Conservation (phyloP, 768 basidiomycete species). For the Mycena rebaudengoi region DNA sequence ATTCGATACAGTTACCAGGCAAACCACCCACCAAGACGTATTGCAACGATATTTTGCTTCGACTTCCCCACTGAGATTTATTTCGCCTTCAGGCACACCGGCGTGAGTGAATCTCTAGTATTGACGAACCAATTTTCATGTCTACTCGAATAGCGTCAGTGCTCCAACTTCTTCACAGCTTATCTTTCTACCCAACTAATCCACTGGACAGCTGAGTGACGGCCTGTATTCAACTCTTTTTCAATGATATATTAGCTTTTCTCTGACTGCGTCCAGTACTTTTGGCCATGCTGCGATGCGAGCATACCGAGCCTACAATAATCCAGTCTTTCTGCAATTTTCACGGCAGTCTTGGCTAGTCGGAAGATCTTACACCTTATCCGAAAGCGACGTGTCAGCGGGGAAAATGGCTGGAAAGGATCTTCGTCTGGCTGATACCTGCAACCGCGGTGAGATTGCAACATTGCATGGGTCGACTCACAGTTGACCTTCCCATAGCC, state of each 20-base stretch:
- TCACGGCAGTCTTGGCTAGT: background rate
- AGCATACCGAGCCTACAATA: slow-evolving; percentile 2
- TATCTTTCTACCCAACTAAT: background rate
- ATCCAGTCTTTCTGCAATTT: background rate
- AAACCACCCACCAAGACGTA: background rate
- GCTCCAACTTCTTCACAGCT: background rate
- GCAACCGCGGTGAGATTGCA: too few relatives aligned
- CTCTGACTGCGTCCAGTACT: background rate
- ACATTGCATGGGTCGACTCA: too few relatives aligned
- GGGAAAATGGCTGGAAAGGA: background rate
- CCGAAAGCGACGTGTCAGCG: background rate
- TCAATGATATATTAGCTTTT: background rate
- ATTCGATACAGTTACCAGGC: background rate
- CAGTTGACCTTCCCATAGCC: too few relatives aligned
- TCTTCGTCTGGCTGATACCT: too few relatives aligned
- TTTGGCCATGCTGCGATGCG: background rate
- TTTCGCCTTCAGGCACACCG: too few relatives aligned
- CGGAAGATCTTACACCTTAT: background rate
- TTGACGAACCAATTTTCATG: background rate
- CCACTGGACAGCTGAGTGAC: background rate
- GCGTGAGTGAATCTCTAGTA: background rate
- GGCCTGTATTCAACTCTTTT: background rate
- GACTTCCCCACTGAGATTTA: background rate
- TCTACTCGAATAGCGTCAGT: background rate
- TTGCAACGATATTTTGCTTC: background rate